phyloP scores from a whole-genome alignment of 805 yeast genomes.

The Lipomyces oligophaga region DNA sequence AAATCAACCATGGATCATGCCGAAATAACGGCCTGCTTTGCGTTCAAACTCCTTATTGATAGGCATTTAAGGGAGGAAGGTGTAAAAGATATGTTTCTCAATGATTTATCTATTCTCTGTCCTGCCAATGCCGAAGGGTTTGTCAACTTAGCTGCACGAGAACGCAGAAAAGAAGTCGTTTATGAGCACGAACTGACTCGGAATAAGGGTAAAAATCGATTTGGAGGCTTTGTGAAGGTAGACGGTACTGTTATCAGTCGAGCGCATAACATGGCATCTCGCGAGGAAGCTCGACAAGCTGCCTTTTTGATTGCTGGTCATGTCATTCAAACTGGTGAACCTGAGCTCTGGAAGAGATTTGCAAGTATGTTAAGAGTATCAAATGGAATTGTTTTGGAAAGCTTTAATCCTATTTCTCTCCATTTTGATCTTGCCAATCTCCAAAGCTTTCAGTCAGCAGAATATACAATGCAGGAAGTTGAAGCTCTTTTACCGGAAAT shows the following conservation, averaged over 20 bases:
- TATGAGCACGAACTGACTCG: background rate
- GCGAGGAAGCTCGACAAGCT: slow-evolving; percentile 7
- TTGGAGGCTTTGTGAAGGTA: slow-evolving; percentile 7
- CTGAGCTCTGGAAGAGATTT: slow-evolving; percentile 15
- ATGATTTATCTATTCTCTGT: slow-evolving; percentile 17
- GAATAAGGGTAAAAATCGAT: background rate
- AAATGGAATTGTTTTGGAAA: slow-evolving; percentile 10
- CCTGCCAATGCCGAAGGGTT: slow-evolving; percentile 17
- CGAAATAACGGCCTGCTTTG: slow-evolving; percentile 12
- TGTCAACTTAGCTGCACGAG: slow-evolving; percentile 12
- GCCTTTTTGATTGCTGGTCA: slow-evolving; percentile 18
- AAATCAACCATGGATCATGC: slow-evolving; percentile 2
- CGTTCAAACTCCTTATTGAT: slow-evolving; percentile 13
- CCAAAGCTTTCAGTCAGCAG: too few species aligned
- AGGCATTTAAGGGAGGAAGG: background rate
- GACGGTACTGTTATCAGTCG: slow-evolving; percentile 15
- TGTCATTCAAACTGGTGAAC: slow-evolving; percentile 13
- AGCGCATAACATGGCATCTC: slow-evolving; percentile 15
- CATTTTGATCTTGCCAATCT: too few species aligned
- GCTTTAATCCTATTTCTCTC: slow-evolving; percentile 9
- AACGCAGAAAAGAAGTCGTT: slow-evolving; percentile 1
- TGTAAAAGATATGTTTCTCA: slow-evolving; percentile 1
- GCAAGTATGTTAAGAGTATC: slow-evolving; percentile 3
- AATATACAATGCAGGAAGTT: too few species aligned
- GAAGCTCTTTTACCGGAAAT: too few species aligned